phyloP scores from a whole-genome alignment of 257 asterid species.

The Schizonepeta tenuifolia region DNA sequence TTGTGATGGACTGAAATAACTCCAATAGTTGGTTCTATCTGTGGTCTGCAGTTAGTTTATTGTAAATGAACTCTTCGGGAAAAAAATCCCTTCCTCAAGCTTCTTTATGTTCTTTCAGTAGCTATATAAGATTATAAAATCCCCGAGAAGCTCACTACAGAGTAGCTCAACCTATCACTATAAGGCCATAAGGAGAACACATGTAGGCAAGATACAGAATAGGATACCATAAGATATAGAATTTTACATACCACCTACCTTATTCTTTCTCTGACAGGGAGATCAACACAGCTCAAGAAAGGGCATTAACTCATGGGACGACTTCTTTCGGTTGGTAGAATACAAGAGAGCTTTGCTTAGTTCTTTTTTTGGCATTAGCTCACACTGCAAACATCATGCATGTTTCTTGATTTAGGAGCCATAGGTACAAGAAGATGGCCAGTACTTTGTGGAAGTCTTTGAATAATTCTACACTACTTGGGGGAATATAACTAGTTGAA shows the following conservation, averaged over 20 bases:
- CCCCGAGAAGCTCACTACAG: neutral
- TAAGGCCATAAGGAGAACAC: constrained; percentile 5
- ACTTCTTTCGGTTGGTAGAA: neutral
- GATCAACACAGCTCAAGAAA: neutral
- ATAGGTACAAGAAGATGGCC: neutral
- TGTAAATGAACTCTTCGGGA: neutral
- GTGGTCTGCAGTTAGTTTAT: neutral
- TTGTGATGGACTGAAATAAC: constrained; percentile 5
- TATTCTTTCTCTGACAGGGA: neutral
- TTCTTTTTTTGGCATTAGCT: neutral
- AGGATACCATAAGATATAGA: neutral
- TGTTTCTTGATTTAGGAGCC: neutral
- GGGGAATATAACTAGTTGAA: constrained; percentile 4
- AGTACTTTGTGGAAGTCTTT: neutral
- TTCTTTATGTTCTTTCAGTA: neutral
- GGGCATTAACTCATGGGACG: neutral
- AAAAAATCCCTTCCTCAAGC: neutral
- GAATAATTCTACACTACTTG: neutral
- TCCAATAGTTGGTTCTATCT: neutral
- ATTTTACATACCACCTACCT: neutral
- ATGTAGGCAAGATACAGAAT: neutral
- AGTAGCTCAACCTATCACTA: neutral
- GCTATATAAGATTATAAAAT: neutral
- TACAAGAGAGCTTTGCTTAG: neutral
- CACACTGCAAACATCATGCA: neutral